A percentile compares a stretch with the other conserved stretches of the same genome.
Conservation (phyloP, 2,329 filamentous ascomycete genomes). For the Elsinoe perseae region DNA sequence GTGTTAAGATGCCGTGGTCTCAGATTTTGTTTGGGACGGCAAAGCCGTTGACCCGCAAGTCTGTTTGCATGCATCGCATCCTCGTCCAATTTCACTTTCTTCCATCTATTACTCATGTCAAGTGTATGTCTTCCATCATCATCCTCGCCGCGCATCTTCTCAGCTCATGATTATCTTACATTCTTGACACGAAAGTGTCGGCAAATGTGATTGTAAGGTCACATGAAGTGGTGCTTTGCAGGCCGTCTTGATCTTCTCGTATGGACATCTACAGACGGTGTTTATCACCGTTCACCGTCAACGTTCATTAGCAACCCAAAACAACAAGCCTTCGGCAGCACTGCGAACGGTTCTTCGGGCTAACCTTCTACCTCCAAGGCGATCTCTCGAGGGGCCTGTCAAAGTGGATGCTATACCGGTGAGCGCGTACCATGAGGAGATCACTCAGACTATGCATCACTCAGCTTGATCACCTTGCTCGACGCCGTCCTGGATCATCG, state of each 20-base stretch:
- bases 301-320: constrained; percentile 9
- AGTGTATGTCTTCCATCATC: not conserved
- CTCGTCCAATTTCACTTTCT: not conserved
- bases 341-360: not conserved
- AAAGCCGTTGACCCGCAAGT: constrained; percentile 1
- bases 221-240: too few relatives aligned
- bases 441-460: too few relatives aligned
- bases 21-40: not conserved
- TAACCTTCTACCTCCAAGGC: not conserved
- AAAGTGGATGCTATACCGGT: too few relatives aligned
- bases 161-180: too few relatives aligned
- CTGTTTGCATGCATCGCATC: not conserved
- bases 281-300: not conserved
- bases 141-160: too few relatives aligned
- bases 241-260: not conserved
- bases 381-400: too few relatives aligned
- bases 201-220: too few relatives aligned
- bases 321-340: not conserved
- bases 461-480: too few relatives aligned
- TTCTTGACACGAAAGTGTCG: too few relatives aligned
- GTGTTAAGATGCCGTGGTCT: not conserved
- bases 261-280: not conserved
- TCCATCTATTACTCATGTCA: not conserved
- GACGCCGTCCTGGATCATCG: too few relatives aligned
- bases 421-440: too few relatives aligned